Base-by-base conservation (phyloP, 2,329 filamentous ascomycete species). In the Arthrobotrys entomopaga region DNA sequence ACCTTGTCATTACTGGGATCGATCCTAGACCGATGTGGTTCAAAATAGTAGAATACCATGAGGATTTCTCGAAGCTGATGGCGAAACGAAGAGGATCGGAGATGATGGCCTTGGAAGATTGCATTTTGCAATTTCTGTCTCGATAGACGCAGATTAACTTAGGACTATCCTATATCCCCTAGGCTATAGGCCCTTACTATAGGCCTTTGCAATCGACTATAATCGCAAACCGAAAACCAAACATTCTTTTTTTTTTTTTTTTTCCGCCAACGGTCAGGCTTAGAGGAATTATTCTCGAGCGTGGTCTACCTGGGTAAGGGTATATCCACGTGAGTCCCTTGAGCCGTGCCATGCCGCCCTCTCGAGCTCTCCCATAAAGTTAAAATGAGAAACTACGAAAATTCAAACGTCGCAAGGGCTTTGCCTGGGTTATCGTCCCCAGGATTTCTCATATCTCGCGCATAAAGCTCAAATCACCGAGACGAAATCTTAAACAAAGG, bases 41-140 rank as follows among this genome's bases (percentile, higher is more conserved):
- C 60, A 20, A 61, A 72, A 65, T 4, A 20, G 67, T 65, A 15
- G 59, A 72, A 64, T 72, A 42, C 15, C 29, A 16, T 15, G 67
- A 72, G 10, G 29, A 16, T 67, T 69, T 63, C 65, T 57, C 57
- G 50, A 63, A 69, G 48, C 20, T 46, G 19, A 57, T 10, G 19
- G 52, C 50, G 57, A 69, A 69, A 54, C 3, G 24, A 15, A 49
- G 38, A 26, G 29, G 5, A 56, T 34, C 46, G 38, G 16, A 34
- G 34, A 24, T 29, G 46, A 50, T 56, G 16, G 1, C 22, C 29
- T 59, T 42, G 29, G 34, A 10, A 40, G 15, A 58, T 43, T 24
- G 2, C 50, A 1, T 46, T 15, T 4, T n/a, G 7, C 6, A 40
- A 46, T 5, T 40, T n/a, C 13, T 22, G 19, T 40, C 34, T 49